Evolutionary conservation across 2,329 filamentous ascomycete genomes (phyloP).

Genomic region (Nakataea oryzae): DNA sequence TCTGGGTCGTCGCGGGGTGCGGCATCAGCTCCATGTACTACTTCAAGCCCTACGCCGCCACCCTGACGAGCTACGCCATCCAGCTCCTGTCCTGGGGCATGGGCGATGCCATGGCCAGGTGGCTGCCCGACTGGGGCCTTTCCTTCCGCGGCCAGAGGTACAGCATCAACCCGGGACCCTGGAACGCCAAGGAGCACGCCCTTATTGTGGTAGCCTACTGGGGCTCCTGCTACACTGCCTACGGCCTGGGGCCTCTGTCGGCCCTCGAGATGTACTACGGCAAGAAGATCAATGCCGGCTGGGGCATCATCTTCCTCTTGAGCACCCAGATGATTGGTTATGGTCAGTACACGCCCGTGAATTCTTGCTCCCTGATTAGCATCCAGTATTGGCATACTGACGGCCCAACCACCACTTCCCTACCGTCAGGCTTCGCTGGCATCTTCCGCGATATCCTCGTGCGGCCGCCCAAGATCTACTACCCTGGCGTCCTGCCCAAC

Average conservation of each 20-base stretch:
- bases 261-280: constrained; percentile 18
- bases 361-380: background rate
- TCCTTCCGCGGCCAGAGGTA: constrained; percentile 17
- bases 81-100: constrained; percentile 21
- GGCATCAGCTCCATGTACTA: constrained; percentile 20
- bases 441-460: constrained; percentile 18
- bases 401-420: too few relatives aligned
- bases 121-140: constrained; percentile 14
- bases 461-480: constrained; percentile 19
- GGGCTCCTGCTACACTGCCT: constrained; percentile 18
- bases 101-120: constrained; percentile 16
- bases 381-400: background rate
- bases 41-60: constrained; percentile 19
- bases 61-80: constrained; percentile 17
- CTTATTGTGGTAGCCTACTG: constrained; percentile 20
- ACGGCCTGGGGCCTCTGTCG: constrained; percentile 18
- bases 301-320: constrained; percentile 17
- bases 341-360: background rate
- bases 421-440: constrained; percentile 11
- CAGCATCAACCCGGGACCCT: constrained; percentile 20
- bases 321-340: constrained; percentile 20
- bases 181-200: constrained; percentile 22
- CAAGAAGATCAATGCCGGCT: constrained; percentile 14
- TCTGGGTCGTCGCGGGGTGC: constrained; percentile 19
- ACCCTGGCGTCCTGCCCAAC: constrained; percentile 18